Evolutionary conservation across 768 basidiomycete species (phyloP).

Genomic region (Hygrocybe punicea): DNA sequence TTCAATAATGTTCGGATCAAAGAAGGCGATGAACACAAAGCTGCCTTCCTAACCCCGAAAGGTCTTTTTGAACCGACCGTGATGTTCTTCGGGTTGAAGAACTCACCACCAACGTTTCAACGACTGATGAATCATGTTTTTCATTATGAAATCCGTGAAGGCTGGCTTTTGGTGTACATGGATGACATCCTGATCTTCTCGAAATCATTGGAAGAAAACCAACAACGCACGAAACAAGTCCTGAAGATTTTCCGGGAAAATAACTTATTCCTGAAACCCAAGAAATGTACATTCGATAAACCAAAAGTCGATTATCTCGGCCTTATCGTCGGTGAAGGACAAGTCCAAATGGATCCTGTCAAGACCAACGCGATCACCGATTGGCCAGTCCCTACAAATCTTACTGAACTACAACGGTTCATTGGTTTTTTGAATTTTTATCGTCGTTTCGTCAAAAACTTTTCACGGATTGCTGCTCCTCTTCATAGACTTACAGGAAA

Average conservation of each 20-base stretch:
- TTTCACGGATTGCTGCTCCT: conserved; percentile 21
- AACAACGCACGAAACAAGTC: conserved; percentile 16
- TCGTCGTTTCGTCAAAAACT: conserved; percentile 33
- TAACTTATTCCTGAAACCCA: conserved; percentile 35
- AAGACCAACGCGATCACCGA: conserved; percentile 31
- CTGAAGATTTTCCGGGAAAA: conserved; percentile 26
- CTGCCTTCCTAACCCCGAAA: background rate
- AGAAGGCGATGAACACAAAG: background rate
- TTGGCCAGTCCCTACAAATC: conserved; percentile 26
- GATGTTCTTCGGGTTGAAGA: conserved; percentile 19
- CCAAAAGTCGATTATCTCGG: conserved; percentile 29
- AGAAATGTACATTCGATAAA: conserved; percentile 36
- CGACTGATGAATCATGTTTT: conserved; percentile 16
- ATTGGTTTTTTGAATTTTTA: conserved; percentile 41
- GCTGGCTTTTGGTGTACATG: conserved; percentile 38
- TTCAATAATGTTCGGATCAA: conserved; percentile 1
- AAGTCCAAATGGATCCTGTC: conserved; percentile 29
- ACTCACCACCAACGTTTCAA: too few relatives aligned
- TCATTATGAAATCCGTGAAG: conserved; percentile 21
- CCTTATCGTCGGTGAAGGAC: conserved; percentile 6
- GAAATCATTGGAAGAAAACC: conserved; percentile 13
- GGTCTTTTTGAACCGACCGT: conserved; percentile 11
- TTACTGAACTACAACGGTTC: conserved; percentile 31
- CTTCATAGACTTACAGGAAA: conserved; percentile 29
- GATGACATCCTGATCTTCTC: conserved; percentile 43